phyloP scores from a whole-genome alignment of 2,329 filamentous ascomycete genomes.

The Ophiostoma perfectum region DNA sequence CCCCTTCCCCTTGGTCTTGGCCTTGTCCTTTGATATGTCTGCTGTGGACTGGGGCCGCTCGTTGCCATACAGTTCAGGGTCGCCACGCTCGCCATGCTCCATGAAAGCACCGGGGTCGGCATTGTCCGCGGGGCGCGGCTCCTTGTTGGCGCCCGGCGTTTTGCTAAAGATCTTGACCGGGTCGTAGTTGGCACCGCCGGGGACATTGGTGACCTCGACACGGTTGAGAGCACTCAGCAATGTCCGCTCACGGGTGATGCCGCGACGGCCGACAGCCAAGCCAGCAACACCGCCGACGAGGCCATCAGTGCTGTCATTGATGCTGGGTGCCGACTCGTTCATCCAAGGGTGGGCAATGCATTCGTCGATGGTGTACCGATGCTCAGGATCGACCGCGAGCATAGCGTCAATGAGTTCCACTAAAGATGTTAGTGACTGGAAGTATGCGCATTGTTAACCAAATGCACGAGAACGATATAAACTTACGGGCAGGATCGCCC shows the following conservation, averaged over 20 bases:
- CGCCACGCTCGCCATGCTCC: conserved; percentile 78
- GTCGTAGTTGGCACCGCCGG: conserved; percentile 49
- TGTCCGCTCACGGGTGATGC: conserved; percentile 75
- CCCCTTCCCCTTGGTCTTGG: conserved; percentile 27
- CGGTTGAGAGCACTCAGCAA: conserved; percentile 77
- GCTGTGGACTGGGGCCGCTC: conserved; percentile 36
- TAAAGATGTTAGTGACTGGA: conserved; percentile 28
- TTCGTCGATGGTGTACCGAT: conserved; percentile 81
- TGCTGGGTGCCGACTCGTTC: conserved; percentile 53
- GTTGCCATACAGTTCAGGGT: conserved; percentile 68
- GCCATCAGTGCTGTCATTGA: conserved; percentile 85
- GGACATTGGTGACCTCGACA: conserved; percentile 52
- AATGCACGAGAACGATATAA: not conserved
- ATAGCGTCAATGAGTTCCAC: conserved; percentile 92
- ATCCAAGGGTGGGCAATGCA: conserved; percentile 91
- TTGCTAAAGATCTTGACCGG: conserved; percentile 71
- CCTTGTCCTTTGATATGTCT: conserved; percentile 44
- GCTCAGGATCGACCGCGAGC: conserved; percentile 80
- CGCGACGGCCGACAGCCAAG: conserved; percentile 79
- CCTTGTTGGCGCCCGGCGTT: conserved; percentile 34
- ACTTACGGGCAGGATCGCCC: conserved; percentile 69
- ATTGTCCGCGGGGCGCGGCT: conserved; percentile 38
- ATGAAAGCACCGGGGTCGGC: conserved; percentile 72
- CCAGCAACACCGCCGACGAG: conserved; percentile 78
- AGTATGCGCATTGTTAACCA: conserved; percentile 1